Evolutionary conservation across 106 monocot species (phyloP), one percentile per base, ranked within the genome.

Genomic region (Dendrobium chrysotoxum): DNA sequence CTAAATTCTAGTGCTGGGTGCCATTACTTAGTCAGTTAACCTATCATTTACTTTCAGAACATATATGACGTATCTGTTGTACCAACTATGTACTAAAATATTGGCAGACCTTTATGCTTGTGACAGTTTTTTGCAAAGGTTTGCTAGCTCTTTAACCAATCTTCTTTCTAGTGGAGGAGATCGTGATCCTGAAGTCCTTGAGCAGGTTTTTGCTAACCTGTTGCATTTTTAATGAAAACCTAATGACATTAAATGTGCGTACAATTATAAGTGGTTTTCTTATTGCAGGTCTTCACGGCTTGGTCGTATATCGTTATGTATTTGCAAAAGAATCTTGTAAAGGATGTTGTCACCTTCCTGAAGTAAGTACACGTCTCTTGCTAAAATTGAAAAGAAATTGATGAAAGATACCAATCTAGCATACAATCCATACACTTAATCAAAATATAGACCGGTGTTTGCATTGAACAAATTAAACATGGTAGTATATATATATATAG

Each of bases 231-330:
- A 42, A 74, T 28, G 9, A 42, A 73, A 74, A 20, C 40, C 44
- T 44, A n/a, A 61, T 74, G 20, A 64, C 25, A 61, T 55, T 0
- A 26, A 28, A 53, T 75, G 25, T 30, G 13, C 75, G 21, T 40
- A 13, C n/a, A 75, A 81, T 42, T 77, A 40, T 16, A 72, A 28
- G 21, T 31, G 66, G n/a, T 28, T 42, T 20, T 84, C 81, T 83
- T 72, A 40, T 88, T 88, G n/a, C 87, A 96, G 96, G 89, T 98
- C 74, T 98, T 98, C 75, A 94, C 88, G 12, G 92, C 86, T 55
- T 91, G 88, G 90, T 94, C 92, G 28, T 88, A 85, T 79, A 84
- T 92, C 74, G 80, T 98, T 83, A 94, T 94, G 92, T 81, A 94
- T 88, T 80, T 98, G 77, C 90, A 91, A 53, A 98, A 92, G 80